phyloP scores from a whole-genome alignment of 2,329 filamentous ascomycete species.

The Talaromyces rugulosus region DNA sequence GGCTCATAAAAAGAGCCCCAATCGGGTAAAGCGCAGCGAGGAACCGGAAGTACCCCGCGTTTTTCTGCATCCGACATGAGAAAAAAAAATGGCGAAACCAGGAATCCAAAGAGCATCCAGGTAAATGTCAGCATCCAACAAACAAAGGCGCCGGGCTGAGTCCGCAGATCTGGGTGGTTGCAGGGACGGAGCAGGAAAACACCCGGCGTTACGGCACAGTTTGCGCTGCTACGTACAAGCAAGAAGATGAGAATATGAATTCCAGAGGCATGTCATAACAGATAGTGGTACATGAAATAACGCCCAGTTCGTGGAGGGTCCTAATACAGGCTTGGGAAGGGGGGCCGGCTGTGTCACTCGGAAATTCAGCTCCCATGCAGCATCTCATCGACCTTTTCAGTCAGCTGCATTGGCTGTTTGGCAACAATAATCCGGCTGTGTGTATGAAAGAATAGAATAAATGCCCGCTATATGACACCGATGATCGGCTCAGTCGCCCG shows the following conservation, averaged over 20 bases:
- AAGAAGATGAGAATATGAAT: conserved; percentile 12
- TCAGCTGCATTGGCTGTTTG: neutral
- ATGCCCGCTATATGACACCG: neutral
- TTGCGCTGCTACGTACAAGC: conserved; percentile 25
- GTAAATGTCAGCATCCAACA: conserved; percentile 13
- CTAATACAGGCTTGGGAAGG: conserved; percentile 4
- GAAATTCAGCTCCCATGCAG: neutral
- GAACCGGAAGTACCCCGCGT: conserved; percentile 13
- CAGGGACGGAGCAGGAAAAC: conserved; percentile 10
- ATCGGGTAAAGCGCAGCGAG: conserved; percentile 10
- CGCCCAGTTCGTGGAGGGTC: neutral
- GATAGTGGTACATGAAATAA: conserved; percentile 11
- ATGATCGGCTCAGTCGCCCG: conserved; percentile 35
- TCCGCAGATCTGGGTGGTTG: conserved; percentile 14
- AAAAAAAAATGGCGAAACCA: conserved; percentile 9
- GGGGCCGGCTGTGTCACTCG: neutral
- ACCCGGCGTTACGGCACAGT: conserved; percentile 21
- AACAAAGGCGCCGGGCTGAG: conserved; percentile 9
- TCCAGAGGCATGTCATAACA: conserved; percentile 7
- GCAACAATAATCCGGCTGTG: neutral
- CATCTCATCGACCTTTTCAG: neutral
- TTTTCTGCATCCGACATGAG: conserved; percentile 2
- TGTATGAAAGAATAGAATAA: neutral
- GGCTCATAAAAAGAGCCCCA: conserved; percentile 13
- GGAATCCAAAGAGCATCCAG: conserved; percentile 1